A percentile compares a stretch with the other conserved stretches of the same genome.
Conservation (phyloP, 306 rosid genomes). For the Casuarina equisetifolia region DNA sequence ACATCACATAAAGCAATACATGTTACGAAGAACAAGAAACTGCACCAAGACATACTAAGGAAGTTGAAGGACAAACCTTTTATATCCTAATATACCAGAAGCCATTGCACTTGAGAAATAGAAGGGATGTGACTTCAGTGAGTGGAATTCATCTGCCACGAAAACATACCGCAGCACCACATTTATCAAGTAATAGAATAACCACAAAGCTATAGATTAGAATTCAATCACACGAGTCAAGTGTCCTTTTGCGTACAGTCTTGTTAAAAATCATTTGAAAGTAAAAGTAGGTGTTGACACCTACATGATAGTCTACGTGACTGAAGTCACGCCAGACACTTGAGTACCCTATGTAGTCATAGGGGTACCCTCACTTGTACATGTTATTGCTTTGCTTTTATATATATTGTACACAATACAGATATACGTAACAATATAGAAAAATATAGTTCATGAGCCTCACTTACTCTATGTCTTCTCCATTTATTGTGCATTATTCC, state of each 20-base stretch:
- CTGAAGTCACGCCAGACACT: too few relatives aligned
- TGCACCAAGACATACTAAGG: neutral
- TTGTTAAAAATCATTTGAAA: slow-evolving; percentile 47
- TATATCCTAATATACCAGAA: slow-evolving; percentile 40
- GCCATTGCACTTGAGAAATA: slow-evolving; percentile 28
- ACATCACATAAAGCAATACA: neutral
- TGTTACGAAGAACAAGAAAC: neutral
- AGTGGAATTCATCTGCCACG: slow-evolving; percentile 21
- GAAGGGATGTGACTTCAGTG: slow-evolving; percentile 11
- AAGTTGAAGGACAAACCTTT: slow-evolving; percentile 38
- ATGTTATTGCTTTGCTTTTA: too few relatives aligned
- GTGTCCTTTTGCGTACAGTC: neutral
- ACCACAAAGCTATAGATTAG: slow-evolving; percentile 11
- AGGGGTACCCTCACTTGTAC: too few relatives aligned
- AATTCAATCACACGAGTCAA: slow-evolving; percentile 32
- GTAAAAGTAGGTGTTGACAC: slow-evolving; percentile 19
- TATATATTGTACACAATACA: too few relatives aligned
- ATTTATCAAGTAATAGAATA: slow-evolving; percentile 2
- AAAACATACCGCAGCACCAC: slow-evolving; percentile 8
- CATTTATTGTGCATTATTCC: too few relatives aligned
- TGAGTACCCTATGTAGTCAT: too few relatives aligned
- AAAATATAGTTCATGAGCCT: too few relatives aligned
- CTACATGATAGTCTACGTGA: too few relatives aligned
- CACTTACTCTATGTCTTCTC: too few relatives aligned
- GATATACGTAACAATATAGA: too few relatives aligned